These are phyloP conservation scores for Phytophthora podocarpi DNA, from an alignment of 352 stramenopile species.

Conservation along the genomic window DNA sequence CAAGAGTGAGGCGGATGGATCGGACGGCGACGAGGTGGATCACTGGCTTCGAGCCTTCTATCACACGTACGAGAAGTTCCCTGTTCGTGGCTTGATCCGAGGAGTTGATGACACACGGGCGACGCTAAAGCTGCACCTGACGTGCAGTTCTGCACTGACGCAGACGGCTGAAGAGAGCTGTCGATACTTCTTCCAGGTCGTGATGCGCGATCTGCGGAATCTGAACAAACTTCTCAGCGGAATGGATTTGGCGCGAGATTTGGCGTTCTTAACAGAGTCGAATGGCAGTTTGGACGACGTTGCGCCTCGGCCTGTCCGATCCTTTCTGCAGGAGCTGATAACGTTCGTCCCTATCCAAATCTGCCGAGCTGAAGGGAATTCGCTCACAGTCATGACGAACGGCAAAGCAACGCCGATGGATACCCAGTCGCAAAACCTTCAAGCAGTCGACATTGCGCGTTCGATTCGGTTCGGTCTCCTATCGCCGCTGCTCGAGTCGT, in stretches of 20 bases:
- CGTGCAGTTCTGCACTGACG: slow-evolving; percentile 11
- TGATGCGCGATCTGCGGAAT: slow-evolving; percentile 58
- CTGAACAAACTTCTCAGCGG: slow-evolving; percentile 62
- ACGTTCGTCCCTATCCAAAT: slow-evolving; percentile 84
- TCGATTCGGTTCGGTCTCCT: slow-evolving; percentile 49
- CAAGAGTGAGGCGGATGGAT: slow-evolving; percentile 12
- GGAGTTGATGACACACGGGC: slow-evolving; percentile 28
- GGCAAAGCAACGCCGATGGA: slow-evolving; percentile 35
- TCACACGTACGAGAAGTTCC: slow-evolving; percentile 41
- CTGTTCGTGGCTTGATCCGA: slow-evolving; percentile 36
- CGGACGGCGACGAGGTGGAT: slow-evolving; percentile 11
- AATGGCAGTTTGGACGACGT: background rate
- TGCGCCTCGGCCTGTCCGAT: slow-evolving; percentile 1
- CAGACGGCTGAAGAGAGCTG: slow-evolving; percentile 13
- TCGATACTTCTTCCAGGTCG: slow-evolving; percentile 28
- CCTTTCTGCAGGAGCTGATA: slow-evolving; percentile 40
- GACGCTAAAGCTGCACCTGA: slow-evolving; percentile 33
- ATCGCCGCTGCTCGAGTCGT: slow-evolving; percentile 44
- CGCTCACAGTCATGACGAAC: slow-evolving; percentile 59
- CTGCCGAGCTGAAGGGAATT: slow-evolving; percentile 67
- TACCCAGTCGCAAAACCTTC: slow-evolving; percentile 18
- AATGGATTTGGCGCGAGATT: slow-evolving; percentile 36
- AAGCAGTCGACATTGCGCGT: slow-evolving; percentile 57
- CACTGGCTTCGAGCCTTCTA: slow-evolving; percentile 38
- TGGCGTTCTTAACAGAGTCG: slow-evolving; percentile 19